Percentiles rank a stretch among this genome's conserved stretches.
These are phyloP conservation scores for Rhizopus microsporus DNA, from an alignment of 371 early-diverging fungal genomes.

Conservation along the genomic window DNA sequence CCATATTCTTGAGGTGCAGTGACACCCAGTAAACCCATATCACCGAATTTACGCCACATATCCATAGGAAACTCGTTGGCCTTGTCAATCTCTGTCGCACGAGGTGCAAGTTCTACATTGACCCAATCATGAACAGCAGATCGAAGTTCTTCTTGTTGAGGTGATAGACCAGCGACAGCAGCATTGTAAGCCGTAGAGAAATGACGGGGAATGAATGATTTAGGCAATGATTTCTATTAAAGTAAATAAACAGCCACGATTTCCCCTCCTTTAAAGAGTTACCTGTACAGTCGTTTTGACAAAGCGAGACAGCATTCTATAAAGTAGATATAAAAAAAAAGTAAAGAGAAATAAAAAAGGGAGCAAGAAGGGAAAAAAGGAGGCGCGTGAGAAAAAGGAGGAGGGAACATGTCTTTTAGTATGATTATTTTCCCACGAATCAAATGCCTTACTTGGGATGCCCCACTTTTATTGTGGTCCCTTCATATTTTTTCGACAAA, in stretches of 20 bases:
- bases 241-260: background rate
- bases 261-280: too few species aligned
- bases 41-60: slow-evolving; percentile 96
- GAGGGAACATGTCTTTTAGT: too few species aligned
- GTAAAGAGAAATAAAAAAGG: too few species aligned
- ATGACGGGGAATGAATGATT: background rate
- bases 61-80: slow-evolving; percentile 89
- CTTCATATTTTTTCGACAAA: too few species aligned
- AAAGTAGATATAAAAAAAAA: too few species aligned
- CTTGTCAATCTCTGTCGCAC: slow-evolving; percentile 86
- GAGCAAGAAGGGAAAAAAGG: too few species aligned
- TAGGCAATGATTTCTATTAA: background rate
- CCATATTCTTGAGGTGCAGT: slow-evolving; percentile 73
- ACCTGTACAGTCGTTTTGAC: too few species aligned
- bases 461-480: too few species aligned
- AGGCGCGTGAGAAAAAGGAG: too few species aligned
- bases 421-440: too few species aligned
- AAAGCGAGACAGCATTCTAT: too few species aligned
- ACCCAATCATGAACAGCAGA: slow-evolving; percentile 78
- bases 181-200: slow-evolving; percentile 63
- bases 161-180: slow-evolving; percentile 74
- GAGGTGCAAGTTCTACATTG: slow-evolving; percentile 82
- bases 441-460: too few species aligned
- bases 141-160: slow-evolving; percentile 76
- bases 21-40: slow-evolving; percentile 91